Evolutionary conservation across 768 basidiomycete species (phyloP).

Genomic region (Hypsizygus marmoreus): DNA sequence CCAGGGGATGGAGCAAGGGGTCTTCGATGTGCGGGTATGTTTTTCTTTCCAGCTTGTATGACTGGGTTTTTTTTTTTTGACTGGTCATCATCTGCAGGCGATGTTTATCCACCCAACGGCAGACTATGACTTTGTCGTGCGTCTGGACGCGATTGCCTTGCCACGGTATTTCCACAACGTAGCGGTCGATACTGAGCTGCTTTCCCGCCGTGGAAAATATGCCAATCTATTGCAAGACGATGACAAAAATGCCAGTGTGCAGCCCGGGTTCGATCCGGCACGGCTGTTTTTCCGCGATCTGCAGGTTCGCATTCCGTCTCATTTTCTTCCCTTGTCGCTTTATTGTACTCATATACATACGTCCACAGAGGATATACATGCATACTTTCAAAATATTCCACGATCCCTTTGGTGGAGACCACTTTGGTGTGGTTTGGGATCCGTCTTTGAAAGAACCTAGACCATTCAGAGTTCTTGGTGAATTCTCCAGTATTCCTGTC

Average conservation of each 20-base stretch:
- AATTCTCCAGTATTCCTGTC: conserved; percentile 71
- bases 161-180: conserved; percentile 80
- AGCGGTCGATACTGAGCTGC: conserved; percentile 46
- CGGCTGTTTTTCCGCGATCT: conserved; percentile 67
- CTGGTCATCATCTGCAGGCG: conserved; percentile 43
- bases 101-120: conserved; percentile 82
- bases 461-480: conserved; percentile 79
- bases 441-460: conserved; percentile 61
- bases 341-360: conserved; percentile 1
- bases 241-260: conserved; percentile 30
- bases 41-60: background rate
- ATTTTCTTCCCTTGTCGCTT: background rate
- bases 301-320: conserved; percentile 50
- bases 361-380: conserved; percentile 65
- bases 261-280: conserved; percentile 84
- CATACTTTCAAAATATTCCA: conserved; percentile 84
- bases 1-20: conserved; percentile 49
- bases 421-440: conserved; percentile 88
- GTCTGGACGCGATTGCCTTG: conserved; percentile 63
- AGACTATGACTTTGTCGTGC: conserved; percentile 85
- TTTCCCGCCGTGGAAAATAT: conserved; percentile 45
- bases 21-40: conserved; percentile 60
- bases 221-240: conserved; percentile 41
- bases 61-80: background rate
- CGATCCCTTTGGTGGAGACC: conserved; percentile 77